A percentile compares a stretch with the other conserved stretches of the same genome.
Conservation (phyloP, 108 stramenopile species). For the Pseudonitzschia multiseries region DNA sequence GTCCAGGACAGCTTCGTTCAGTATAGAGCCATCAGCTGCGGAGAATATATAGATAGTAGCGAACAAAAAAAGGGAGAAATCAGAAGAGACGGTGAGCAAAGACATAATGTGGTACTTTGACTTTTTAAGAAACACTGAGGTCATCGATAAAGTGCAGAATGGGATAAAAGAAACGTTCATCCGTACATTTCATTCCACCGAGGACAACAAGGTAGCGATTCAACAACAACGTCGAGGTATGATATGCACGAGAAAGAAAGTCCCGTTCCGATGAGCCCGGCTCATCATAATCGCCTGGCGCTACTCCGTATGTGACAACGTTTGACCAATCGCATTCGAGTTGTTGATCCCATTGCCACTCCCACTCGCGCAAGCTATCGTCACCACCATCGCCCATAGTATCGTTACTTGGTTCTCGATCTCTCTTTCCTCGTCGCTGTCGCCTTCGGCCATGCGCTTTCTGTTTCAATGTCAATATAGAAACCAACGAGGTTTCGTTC, state of each 20-base stretch:
- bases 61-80: background rate
- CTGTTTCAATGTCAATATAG: constrained; percentile 36
- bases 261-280: background rate
- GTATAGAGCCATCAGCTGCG: constrained; percentile 33
- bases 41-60: background rate
- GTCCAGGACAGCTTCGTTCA: constrained; percentile 46
- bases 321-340: background rate
- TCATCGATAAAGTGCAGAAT: no score
- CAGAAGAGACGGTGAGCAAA: background rate
- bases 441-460: background rate
- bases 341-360: background rate
- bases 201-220: constrained; percentile 54
- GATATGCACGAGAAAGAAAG: constrained; percentile 49
- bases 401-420: background rate
- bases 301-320: background rate
- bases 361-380: background rate
- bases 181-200: constrained; percentile 52
- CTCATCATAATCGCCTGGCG: background rate
- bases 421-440: background rate
- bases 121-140: background rate
- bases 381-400: constrained; percentile 18
- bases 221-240: constrained; percentile 53
- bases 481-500: constrained; percentile 50
- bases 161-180: background rate
- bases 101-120: background rate